Evolutionary conservation across 495 filamentous ascomycete genomes (phyloP), one percentile per base, ranked within the genome.

Genomic region (Talaromyces wortmannii): DNA sequence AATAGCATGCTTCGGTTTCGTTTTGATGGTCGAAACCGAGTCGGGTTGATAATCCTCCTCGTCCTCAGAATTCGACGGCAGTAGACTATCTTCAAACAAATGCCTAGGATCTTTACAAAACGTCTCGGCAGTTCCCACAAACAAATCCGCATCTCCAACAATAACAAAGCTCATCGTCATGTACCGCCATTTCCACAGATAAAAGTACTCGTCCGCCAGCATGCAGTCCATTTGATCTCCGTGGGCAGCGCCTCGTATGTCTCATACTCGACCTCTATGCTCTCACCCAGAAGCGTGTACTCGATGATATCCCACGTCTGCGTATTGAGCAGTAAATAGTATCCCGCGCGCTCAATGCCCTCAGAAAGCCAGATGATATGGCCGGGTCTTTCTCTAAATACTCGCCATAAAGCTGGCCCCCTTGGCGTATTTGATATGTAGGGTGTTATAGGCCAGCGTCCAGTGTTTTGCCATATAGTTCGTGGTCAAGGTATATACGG

Each of bases 231-330:
- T 15, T 12, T 42, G 5, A 15, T 0, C 5, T 31, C 18, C 4
- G 3, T 2, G 1, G 50, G 50, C 10, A 52, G 7, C 5, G 50
- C 31, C 8, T 52, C 36, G 5, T 52, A 52, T 0, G 50, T 18
- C 2, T 52, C 50, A 12, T 52, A 44, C 7, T 44, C 16, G 23
- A 52, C 42, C 33, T 52, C 50, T 23, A 31, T 45, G 30, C 50
- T 52, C 12, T 52, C 50, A 2, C 50, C 50, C 5, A 52, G 2
- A 6, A 52, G 17, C 1, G 50, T 45, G 29, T 52, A 52, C n/a
- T 52, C 50, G 29, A 52, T 52, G 23, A 52, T 52, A 7, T 52
- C 50, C 50, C 50, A 52, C 15, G 50, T 52, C 17, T 52, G 32
- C 0, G 40, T 44, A 45, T 52, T 52, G 11, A 52, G 40, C 23